Conservation (phyloP, 192 early-diverging fungal genomes). For the Coemansia sp. region DNA sequence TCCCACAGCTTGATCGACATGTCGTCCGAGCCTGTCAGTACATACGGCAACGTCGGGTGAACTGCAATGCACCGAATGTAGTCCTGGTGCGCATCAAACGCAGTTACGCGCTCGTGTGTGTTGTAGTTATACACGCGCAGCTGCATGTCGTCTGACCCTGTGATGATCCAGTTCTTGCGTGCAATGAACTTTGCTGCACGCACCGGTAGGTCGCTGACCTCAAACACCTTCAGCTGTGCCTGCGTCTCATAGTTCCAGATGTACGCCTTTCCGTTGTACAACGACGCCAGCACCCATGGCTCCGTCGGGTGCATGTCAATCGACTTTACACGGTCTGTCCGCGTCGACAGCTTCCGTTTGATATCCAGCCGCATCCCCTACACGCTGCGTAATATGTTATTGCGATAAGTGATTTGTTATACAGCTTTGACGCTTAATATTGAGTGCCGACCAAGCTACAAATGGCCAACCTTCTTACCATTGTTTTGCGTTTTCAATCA, state of each 20-base stretch:
- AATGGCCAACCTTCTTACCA: not conserved
- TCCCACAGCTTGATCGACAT: constrained; percentile 98
- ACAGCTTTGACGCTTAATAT: not conserved
- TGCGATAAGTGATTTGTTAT: not conserved
- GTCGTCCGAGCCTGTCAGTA: constrained; percentile 95
- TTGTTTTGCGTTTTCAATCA: not conserved
- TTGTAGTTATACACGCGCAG: constrained; percentile 99
- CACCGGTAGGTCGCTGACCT: constrained; percentile 92
- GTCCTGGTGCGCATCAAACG: constrained; percentile 95
- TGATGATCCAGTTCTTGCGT: constrained; percentile 94
- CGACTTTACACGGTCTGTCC: constrained; percentile 92
- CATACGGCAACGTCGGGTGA: constrained; percentile 91
- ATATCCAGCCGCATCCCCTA: constrained; percentile 62
- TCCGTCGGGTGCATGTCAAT: constrained; percentile 99
- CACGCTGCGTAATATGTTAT: not conserved
- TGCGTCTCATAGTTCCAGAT: constrained; percentile 99
- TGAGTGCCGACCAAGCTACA: not conserved
- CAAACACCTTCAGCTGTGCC: constrained; percentile 95
- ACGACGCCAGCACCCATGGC: constrained; percentile 94
- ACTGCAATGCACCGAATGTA: constrained; percentile 97
- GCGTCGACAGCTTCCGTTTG: constrained; percentile 63
- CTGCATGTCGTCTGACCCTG: constrained; percentile 97
- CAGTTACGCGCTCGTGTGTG: constrained; percentile 95
- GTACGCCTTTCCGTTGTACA: constrained; percentile 93
- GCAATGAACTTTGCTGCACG: constrained; percentile 97